Evolutionary conservation across 2,329 filamentous ascomycete genomes (phyloP).

Genomic region (Aspergillus udagawae): DNA sequence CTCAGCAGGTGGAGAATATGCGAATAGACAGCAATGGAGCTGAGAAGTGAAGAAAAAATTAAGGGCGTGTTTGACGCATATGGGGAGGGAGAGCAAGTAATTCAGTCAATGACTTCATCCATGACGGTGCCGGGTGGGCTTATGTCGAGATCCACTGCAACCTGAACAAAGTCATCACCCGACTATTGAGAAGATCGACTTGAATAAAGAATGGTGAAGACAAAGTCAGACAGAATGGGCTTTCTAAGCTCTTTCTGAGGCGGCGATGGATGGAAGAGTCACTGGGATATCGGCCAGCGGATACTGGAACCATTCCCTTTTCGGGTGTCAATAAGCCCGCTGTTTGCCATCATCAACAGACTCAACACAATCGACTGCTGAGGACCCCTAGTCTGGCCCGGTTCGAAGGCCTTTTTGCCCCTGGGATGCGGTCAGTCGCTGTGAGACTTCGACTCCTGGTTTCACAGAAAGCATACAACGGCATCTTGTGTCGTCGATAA

Average conservation of each 20-base stretch:
- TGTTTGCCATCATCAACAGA: not conserved
- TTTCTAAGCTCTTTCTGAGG: slow-evolving; percentile 1
- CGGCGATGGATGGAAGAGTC: not conserved
- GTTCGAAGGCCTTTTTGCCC: not conserved
- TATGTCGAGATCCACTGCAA: slow-evolving; percentile 4
- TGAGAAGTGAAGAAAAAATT: not conserved
- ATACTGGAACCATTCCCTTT: slow-evolving; percentile 12
- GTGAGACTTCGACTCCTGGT: not conserved
- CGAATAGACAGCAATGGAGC: not conserved
- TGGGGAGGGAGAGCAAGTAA: not conserved
- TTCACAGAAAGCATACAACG: not conserved
- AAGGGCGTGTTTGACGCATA: not conserved
- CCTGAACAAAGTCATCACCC: slow-evolving; percentile 3
- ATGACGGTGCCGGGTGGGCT: slow-evolving; percentile 1
- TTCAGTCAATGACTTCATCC: not conserved
- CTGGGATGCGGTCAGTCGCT: not conserved
- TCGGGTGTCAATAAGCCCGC: slow-evolving; percentile 24
- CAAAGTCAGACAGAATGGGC: not conserved
- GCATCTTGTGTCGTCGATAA: not conserved
- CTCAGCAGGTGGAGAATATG: not conserved
- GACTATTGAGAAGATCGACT: slow-evolving; percentile 11
- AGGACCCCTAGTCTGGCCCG: not conserved
- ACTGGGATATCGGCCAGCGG: not conserved
- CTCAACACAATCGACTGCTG: not conserved
- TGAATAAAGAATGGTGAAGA: slow-evolving; percentile 11